Base-by-base conservation (phyloP, 352 stramenopile genomes). In the Phytophthora constricta region DNA sequence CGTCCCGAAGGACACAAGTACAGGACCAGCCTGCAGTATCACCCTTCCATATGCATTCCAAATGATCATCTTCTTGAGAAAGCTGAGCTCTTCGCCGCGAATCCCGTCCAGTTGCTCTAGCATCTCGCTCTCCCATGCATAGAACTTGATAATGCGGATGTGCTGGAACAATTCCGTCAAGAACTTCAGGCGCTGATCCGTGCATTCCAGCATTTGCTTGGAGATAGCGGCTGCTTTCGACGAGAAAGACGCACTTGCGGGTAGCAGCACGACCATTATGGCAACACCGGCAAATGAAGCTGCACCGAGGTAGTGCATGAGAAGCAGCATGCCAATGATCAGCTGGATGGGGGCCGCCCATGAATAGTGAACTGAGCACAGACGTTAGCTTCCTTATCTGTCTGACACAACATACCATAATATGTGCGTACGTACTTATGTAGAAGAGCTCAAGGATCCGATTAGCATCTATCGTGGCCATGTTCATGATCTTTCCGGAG, bases 401-500 rank as follows among this genome's bases (percentile, higher is more conserved):
- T 58, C 9, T 31, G 14, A 45, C 22, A 23, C 28, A 27, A 33
- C 41, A 19, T 34, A 41, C 5, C 19, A 37, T 31, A 34, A 3
- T 23, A 2, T 42, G n/a, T 42, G 11, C 11, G 41, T n/a, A 57
- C 45, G 50, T 45, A 56, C 41, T 66, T 13, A 68, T 54, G 50
- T 87, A 87, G 43, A 89, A 84, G 5, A 91, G 61, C 56, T 98
- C 89, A 45, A 98, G 91, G 41, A 99, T 79, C 13, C 89, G 82
- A 60, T 97, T 89, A 0, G 91, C 78, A 72, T 99, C 97, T 61
- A 97, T 95, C 20, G 90, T 97, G 62, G 98, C 95, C n/a, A 99
- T 79, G 62, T 98, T 98, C 1, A 96, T 80, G 50, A 99, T 98
- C 59, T 95, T 80, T 5, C 93, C 92, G 0, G 87, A 79, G 22